Base-by-base conservation (phyloP, 768 basidiomycete species). In the Rickenella mellea region DNA sequence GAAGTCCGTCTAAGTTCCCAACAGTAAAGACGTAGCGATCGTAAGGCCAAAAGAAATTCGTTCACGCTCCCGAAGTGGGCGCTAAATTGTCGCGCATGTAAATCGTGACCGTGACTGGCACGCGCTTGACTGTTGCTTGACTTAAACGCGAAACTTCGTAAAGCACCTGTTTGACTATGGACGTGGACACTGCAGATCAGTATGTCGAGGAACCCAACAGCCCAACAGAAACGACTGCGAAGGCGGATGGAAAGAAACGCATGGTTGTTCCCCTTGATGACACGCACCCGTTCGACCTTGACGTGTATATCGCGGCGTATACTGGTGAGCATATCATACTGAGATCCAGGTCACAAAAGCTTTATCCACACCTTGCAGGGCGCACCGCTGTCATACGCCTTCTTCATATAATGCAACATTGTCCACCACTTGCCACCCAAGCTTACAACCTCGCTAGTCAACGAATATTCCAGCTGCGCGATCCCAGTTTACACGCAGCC, bases 221-320 rank as follows among this genome's bases (percentile, higher is more conserved):
- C n/a, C 33, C 19, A 17, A 36, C 24, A 7, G 33, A 36, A 17
- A 36, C 33, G 10, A 3, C 33, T 9, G 33, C 19, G 19, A 36
- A 36, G 15, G 33, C 24, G 24, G 33, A 36, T 10, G 33, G 33
- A 9, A 40, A 40, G 39, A 40, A 25, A 40, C 14, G 21, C 14
- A 41, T 21, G 10, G 17, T 27, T 15, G 55, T 61, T 36, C 19
- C 47, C 10, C 71, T 91, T 11, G 82, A 90, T 58, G 84, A 86
- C 31, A 70, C 71, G 0, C 88, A 91, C 55, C 87, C 90, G 4
- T 92, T 90, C 55, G 90, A 94, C 55, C 73, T 93, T 41, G 91
- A 93, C 44, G 60, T 75, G 30, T 85, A 88, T 58, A 78, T 82
- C 45, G 66, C 80, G 31, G 73, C 76, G 41, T 93, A 92, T 63